phyloP scores from a whole-genome alignment of 2,329 filamentous ascomycete species.

The Iodosphaeria phyllophila region DNA sequence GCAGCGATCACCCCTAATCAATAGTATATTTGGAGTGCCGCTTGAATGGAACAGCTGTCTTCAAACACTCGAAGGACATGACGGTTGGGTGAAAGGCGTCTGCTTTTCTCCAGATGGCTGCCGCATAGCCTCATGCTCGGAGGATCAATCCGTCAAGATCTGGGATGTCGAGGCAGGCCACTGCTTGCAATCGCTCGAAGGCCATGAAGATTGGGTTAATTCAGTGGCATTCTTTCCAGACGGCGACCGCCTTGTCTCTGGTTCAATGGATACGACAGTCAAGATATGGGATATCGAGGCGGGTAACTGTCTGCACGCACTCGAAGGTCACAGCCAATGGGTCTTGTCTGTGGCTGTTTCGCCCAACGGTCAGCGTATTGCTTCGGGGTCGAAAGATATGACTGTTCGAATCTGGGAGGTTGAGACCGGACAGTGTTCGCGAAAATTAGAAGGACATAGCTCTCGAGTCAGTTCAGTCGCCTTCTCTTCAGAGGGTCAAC shows the following conservation, averaged over 20 bases:
- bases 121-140: not conserved
- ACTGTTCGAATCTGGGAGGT: slow-evolving; percentile 1
- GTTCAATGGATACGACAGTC: not conserved
- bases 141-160: not conserved
- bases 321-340: not conserved
- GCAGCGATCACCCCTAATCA: no score
- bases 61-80: not conserved
- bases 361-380: not conserved
- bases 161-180: not conserved
- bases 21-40: not conserved
- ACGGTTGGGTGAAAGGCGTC: not conserved
- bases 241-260: not conserved
- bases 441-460: no score
- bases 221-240: not conserved
- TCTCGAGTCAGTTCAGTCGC: no score
- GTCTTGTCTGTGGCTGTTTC: not conserved
- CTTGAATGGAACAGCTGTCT: not conserved
- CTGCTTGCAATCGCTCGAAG: not conserved
- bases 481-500: no score
- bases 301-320: not conserved
- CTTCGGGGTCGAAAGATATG: not conserved
- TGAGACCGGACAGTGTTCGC: not conserved
- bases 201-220: not conserved
- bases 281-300: not conserved
- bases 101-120: not conserved